Base-by-base conservation (phyloP, 2,329 filamentous ascomycete genomes). In the Neofusicoccum parvum region DNA sequence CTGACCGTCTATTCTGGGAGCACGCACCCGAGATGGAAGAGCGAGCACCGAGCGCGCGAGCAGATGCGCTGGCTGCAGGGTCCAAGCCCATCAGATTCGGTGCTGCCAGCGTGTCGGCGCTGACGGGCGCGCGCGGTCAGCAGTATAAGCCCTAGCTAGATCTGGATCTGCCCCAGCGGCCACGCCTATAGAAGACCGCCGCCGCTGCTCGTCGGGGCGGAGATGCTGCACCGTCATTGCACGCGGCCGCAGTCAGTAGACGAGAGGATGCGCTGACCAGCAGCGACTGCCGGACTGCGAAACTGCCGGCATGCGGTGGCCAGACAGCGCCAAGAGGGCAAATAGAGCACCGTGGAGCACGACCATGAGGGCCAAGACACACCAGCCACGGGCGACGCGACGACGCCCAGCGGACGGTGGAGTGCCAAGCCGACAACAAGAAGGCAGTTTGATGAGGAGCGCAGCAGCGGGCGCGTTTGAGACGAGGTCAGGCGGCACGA, bases 81-180 rank as follows among this genome's bases (percentile, higher is more conserved):
- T 60, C 56, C 56, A 60, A n/a, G 41, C 41, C 41, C 41, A 45
- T 51, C 48, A 36, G 48, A 34, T 49, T 20, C 46, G 17, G 20
- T 23, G 46, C 27, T 51, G 48, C 48, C 48, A 45, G 37, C 53
- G 23, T 9, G 23, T 45, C 54, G 45, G 54, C 50, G 37, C 37
- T 39, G 37, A 43, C 37, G 17, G 50, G 17, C n/a, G 7, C 43
- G 9, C 5, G 20, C 27, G 12, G 50, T 37, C 50, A 53, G 50
- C 50, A 7, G 50, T 39, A 53, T 60, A 48, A 60, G 56, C 56
- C 43, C 56, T 60, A 48, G 56, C 56, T 48, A 6, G 7, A 59
- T 45, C 54, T 34, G 39, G 54, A 45, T 12, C 56, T 14, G 20
- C 15, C 20, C 39, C 14, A 32, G 48, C 41, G 2, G 51, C 51